A percentile compares a stretch with the other conserved stretches of the same genome.
These are phyloP conservation scores for Irpex rosettiformis DNA, from an alignment of 1,284 basidiomycete genomes.

Conservation along the genomic window DNA sequence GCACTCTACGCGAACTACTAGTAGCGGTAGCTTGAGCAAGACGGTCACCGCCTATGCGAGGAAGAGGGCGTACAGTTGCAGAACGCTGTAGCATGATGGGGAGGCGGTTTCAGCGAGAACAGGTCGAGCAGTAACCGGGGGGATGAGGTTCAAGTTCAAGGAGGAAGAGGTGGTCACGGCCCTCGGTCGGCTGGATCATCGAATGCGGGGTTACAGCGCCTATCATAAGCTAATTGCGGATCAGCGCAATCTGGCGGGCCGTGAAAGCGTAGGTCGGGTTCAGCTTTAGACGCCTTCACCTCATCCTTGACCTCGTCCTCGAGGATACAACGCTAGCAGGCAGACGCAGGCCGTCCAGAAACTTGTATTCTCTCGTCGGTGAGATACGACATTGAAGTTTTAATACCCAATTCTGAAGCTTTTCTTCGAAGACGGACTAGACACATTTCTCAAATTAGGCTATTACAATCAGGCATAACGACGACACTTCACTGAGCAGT, in stretches of 20 bases:
- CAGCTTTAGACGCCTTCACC: no score
- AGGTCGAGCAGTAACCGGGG: not conserved
- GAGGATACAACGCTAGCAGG: no score
- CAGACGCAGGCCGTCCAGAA: not conserved
- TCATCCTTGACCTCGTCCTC: no score
- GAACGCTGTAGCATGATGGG: conserved; percentile 8
- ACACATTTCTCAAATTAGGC: not conserved
- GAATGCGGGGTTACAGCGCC: not conserved
- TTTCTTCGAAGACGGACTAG: not conserved
- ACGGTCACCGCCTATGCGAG: not conserved
- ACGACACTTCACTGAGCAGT: no score
- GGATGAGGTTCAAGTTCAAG: not conserved
- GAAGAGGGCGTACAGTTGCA: conserved; percentile 5
- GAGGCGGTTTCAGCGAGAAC: not conserved
- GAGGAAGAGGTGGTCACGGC: not conserved
- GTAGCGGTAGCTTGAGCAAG: not conserved
- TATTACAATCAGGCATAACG: no score
- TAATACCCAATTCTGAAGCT: not conserved
- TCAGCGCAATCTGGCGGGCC: not conserved
- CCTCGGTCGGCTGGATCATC: conserved; percentile 1
- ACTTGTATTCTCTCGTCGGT: not conserved
- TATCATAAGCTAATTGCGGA: not conserved
- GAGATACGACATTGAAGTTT: not conserved
- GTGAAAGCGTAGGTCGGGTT: no score
- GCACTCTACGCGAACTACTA: not conserved